Conservation (phyloP, 2,329 filamentous ascomycete species). For the Sclerotinia borealis region DNA sequence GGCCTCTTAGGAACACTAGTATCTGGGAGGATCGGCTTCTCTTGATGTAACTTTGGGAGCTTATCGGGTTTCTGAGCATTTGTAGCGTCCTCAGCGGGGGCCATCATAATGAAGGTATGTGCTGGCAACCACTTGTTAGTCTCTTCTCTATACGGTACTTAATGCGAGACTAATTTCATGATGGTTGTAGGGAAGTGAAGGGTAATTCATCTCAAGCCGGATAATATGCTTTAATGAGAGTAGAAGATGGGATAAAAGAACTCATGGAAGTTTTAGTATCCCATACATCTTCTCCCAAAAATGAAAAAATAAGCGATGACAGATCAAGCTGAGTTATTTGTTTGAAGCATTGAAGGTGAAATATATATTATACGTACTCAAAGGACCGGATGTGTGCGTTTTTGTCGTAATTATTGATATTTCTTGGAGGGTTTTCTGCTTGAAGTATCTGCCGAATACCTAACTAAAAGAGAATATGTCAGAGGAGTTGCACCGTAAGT, state of each 20-base stretch:
- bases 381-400: too few relatives aligned
- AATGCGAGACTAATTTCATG: neutral
- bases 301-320: neutral
- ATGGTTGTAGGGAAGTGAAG: neutral
- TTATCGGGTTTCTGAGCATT: neutral
- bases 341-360: neutral
- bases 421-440: neutral
- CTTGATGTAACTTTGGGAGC: neutral
- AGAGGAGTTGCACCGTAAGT: fast-evolving
- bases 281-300: neutral
- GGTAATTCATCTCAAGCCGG: too few relatives aligned
- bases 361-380: neutral
- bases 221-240: neutral
- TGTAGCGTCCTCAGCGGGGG: fast-evolving
- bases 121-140: neutral
- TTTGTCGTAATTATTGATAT: neutral
- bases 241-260: neutral
- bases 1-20: neutral
- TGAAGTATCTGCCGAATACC: neutral
- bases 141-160: neutral
- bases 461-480: neutral
- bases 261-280: neutral
- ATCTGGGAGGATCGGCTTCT: neutral
- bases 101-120: neutral
- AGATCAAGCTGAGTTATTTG: neutral